These are phyloP conservation scores for Ampelocalamus luodianensis DNA, from an alignment of 176 grass and related monocot genomes.

Conservation along the genomic window DNA sequence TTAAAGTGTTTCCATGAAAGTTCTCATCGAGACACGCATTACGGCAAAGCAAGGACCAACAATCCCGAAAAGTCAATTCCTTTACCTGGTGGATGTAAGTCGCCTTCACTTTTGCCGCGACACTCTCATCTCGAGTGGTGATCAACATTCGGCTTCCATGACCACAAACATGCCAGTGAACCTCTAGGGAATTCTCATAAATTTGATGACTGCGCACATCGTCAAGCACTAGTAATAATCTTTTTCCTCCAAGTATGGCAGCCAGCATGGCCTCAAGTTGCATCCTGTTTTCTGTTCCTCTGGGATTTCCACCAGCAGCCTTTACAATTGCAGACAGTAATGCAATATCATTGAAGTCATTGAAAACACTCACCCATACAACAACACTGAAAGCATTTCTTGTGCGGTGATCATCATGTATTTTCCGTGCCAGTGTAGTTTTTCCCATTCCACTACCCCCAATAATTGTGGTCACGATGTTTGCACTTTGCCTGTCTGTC, in stretches of 20 bases:
- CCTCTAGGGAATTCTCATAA: slow-evolving; percentile 46
- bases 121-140: slow-evolving; percentile 51
- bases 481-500: slow-evolving; percentile 38
- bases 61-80: slow-evolving; percentile 37
- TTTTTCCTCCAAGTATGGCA: slow-evolving; percentile 49
- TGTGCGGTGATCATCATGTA: slow-evolving; percentile 39
- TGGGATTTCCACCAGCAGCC: slow-evolving; percentile 52
- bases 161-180: slow-evolving; percentile 31
- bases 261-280: slow-evolving; percentile 56
- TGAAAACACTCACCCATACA: slow-evolving; percentile 50
- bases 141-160: slow-evolving; percentile 56
- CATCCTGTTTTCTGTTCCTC: slow-evolving; percentile 30
- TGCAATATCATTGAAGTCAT: slow-evolving; percentile 32
- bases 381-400: slow-evolving; percentile 45
- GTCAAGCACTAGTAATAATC: slow-evolving; percentile 61
- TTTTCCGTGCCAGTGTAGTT: slow-evolving; percentile 52
- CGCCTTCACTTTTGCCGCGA: slow-evolving; percentile 36
- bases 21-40: slow-evolving; percentile 33
- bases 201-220: slow-evolving; percentile 37
- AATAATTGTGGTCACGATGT: slow-evolving; percentile 38
- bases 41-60: slow-evolving; percentile 59
- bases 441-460: slow-evolving; percentile 53
- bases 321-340: slow-evolving; percentile 50
- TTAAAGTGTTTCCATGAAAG: slow-evolving; percentile 22
- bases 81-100: slow-evolving; percentile 41